These are phyloP conservation scores for Verticillium albo-atrum DNA, from an alignment of 2,329 filamentous ascomycete species.

Conservation along the genomic window DNA sequence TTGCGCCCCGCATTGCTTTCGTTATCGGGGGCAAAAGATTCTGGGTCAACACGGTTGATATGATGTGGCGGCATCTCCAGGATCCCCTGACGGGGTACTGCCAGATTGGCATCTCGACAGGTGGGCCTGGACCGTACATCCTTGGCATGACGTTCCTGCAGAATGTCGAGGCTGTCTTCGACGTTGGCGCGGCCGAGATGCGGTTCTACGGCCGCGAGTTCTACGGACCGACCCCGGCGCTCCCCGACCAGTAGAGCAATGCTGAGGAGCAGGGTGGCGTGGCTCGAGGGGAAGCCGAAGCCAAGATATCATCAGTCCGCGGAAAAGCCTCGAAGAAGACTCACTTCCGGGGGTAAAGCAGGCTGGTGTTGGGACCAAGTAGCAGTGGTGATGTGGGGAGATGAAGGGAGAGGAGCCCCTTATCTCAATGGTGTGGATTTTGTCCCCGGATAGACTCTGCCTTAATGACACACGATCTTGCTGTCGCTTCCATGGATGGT, in stretches of 20 bases:
- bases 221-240: constrained; percentile 7
- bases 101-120: constrained; percentile 40
- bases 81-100: constrained; percentile 43
- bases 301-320: background rate
- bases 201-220: constrained; percentile 30
- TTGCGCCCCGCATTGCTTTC: constrained; percentile 39
- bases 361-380: background rate
- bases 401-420: no score
- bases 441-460: no score
- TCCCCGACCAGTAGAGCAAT: constrained; percentile 2
- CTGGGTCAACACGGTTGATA: constrained; percentile 41
- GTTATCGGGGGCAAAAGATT: constrained; percentile 38
- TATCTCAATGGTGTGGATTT: no score
- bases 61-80: constrained; percentile 38
- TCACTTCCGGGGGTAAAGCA: background rate
- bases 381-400: no score
- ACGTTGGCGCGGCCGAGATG: constrained; percentile 41
- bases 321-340: background rate
- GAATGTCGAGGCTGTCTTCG: constrained; percentile 45
- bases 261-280: background rate
- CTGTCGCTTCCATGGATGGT: no score
- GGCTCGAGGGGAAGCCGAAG: constrained; percentile 11
- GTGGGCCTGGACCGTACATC: constrained; percentile 41
- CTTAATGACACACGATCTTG: no score
- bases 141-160: constrained; percentile 46